phyloP scores from a whole-genome alignment of 768 basidiomycete species.

The Lactifluus hygrophoroides region DNA sequence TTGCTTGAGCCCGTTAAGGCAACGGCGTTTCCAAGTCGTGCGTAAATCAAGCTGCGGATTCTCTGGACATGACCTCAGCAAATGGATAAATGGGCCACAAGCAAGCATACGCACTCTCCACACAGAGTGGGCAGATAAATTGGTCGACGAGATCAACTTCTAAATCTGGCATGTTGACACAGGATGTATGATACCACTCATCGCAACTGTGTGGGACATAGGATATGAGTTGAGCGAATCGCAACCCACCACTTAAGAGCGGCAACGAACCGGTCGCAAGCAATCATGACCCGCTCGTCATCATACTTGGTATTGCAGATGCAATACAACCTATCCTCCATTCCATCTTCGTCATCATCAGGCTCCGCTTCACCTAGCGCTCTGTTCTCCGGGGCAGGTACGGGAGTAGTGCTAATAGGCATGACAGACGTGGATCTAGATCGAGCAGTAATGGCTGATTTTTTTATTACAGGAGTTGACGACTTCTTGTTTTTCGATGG shows the following conservation, averaged over 20 bases:
- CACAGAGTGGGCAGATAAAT: slow-evolving; percentile 81
- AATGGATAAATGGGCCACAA: not conserved
- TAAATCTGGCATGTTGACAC: slow-evolving; percentile 72
- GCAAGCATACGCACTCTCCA: slow-evolving; percentile 47
- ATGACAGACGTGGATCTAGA: slow-evolving; percentile 68
- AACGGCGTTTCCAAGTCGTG: slow-evolving; percentile 77
- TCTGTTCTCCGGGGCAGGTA: slow-evolving; percentile 36
- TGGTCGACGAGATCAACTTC: slow-evolving; percentile 86
- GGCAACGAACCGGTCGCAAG: slow-evolving; percentile 70
- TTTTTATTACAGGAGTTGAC: slow-evolving; percentile 22
- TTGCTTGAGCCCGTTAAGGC: slow-evolving; percentile 60
- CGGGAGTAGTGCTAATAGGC: slow-evolving; percentile 31
- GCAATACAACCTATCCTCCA: slow-evolving; percentile 74
- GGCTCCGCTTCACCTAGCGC: slow-evolving; percentile 27
- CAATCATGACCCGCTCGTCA: slow-evolving; percentile 86
- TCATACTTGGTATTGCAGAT: slow-evolving; percentile 84
- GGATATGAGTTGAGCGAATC: not conserved
- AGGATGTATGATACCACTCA: slow-evolving; percentile 89
- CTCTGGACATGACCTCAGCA: slow-evolving; percentile 32
- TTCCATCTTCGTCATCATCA: slow-evolving; percentile 34
- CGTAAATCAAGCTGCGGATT: slow-evolving; percentile 49
- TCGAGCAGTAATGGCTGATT: slow-evolving; percentile 33
- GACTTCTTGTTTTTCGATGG: slow-evolving; percentile 26
- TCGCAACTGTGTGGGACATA: slow-evolving; percentile 53
- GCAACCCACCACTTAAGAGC: not conserved